These are phyloP conservation scores for Paramecium primaurelia DNA, from an alignment of 73 alveolate species.

Conservation along the genomic window DNA sequence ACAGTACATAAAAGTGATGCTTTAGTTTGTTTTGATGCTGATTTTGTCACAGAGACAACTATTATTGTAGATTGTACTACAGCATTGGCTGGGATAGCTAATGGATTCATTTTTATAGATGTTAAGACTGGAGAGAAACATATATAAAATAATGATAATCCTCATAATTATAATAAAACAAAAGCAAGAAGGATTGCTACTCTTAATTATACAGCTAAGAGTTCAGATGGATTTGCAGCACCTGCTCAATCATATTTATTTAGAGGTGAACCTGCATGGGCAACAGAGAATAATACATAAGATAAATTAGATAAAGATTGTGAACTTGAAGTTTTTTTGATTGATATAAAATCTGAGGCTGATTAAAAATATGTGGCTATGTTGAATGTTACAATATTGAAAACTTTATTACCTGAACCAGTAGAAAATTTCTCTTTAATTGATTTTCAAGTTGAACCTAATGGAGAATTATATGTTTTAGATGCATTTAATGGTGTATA, in stretches of 20 bases:
- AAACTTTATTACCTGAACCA: not conserved
- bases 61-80: not conserved
- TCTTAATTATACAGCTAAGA: not conserved
- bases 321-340: not conserved
- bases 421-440: not conserved
- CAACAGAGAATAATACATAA: not conserved
- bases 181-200: not conserved
- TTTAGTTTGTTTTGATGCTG: not conserved
- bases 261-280: conserved; percentile 43
- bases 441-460: conserved; percentile 23
- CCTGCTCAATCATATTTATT: not conserved
- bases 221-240: not conserved
- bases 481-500: conserved; percentile 41
- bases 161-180: not conserved
- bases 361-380: not conserved
- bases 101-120: not conserved
- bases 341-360: not conserved
- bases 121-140: not conserved
- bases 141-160: not conserved
- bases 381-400: not conserved
- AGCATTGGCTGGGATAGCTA: not conserved
- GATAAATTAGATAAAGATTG: conserved; percentile 14
- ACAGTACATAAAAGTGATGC: not conserved
- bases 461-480: conserved; percentile 32
- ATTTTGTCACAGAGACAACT: not conserved